Conservation (phyloP, 2,329 filamentous ascomycete genomes). For the Pseudogymnoascus sp. region DNA sequence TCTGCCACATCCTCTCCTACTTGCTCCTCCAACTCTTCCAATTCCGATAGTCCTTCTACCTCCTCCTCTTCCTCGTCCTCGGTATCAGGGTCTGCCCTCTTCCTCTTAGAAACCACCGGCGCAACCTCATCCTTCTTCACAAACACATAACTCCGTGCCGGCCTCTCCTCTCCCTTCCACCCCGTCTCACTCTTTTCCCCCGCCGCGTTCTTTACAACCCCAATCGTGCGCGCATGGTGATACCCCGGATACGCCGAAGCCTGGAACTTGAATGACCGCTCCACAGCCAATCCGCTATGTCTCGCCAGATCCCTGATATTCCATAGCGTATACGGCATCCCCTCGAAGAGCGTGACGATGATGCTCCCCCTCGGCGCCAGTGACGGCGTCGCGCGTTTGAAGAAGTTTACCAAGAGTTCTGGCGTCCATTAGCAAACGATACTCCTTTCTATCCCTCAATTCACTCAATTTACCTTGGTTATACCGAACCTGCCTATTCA, state of each 20-base stretch:
- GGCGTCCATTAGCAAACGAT: not conserved
- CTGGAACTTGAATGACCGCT: slow-evolving; percentile 63
- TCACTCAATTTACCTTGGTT: slow-evolving; percentile 54
- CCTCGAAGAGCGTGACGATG: slow-evolving; percentile 83
- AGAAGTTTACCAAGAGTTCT: slow-evolving; percentile 64
- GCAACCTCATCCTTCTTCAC: slow-evolving; percentile 47
- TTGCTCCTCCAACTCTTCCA: slow-evolving; percentile 22
- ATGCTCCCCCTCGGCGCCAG: slow-evolving; percentile 51
- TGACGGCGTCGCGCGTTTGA: slow-evolving; percentile 44
- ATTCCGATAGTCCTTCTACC: slow-evolving; percentile 25
- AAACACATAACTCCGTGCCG: slow-evolving; percentile 54
- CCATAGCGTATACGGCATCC: slow-evolving; percentile 91
- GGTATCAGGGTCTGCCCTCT: slow-evolving; percentile 24
- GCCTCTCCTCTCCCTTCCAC: slow-evolving; percentile 47
- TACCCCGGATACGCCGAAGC: slow-evolving; percentile 65
- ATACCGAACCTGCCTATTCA: slow-evolving; percentile 86
- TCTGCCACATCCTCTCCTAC: slow-evolving; percentile 23
- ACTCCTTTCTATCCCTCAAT: not conserved
- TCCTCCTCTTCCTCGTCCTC: slow-evolving; percentile 22
- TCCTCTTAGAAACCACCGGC: slow-evolving; percentile 27
- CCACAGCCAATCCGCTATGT: slow-evolving; percentile 63
- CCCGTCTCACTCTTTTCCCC: slow-evolving; percentile 36
- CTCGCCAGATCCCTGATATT: slow-evolving; percentile 82
- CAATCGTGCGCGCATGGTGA: slow-evolving; percentile 63
- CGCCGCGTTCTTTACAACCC: slow-evolving; percentile 47